phyloP scores from a whole-genome alignment of 2,329 filamentous ascomycete genomes.

The Bipolaris zeicola region DNA sequence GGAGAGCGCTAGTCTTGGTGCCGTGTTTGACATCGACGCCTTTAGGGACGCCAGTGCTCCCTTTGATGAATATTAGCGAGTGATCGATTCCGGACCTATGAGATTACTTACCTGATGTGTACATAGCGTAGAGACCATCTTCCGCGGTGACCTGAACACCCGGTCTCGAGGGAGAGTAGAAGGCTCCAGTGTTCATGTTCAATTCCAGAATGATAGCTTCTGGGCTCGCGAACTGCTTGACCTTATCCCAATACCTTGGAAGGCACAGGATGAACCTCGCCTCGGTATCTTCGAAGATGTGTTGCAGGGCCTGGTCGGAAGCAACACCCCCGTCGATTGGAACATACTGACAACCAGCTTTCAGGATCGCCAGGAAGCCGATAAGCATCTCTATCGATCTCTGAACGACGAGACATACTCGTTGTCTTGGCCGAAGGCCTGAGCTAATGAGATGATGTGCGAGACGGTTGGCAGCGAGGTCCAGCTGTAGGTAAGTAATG shows the following conservation, averaged over 20 bases:
- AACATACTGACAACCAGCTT: constrained; percentile 64
- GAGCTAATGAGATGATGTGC: constrained; percentile 38
- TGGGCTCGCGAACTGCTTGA: constrained; percentile 22
- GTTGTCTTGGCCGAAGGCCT: constrained; percentile 46
- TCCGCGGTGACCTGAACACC: constrained; percentile 17
- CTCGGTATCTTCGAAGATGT: constrained; percentile 57
- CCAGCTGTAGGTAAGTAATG: constrained; percentile 40
- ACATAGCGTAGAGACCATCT: constrained; percentile 52
- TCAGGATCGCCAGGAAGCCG: constrained; percentile 62
- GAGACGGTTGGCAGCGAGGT: constrained; percentile 38
- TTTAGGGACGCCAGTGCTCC: constrained; percentile 63
- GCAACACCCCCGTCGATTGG: constrained; percentile 61
- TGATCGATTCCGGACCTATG: neutral
- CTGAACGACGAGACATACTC: constrained; percentile 62
- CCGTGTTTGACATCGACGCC: constrained; percentile 63
- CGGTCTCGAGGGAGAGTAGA: constrained; percentile 26
- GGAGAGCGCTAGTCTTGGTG: constrained; percentile 62
- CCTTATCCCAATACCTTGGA: constrained; percentile 37
- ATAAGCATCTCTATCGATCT: constrained; percentile 63
- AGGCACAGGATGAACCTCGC: constrained; percentile 57
- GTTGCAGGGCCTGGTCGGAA: constrained; percentile 47
- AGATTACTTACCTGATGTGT: constrained; percentile 54
- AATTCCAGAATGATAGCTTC: constrained; percentile 25
- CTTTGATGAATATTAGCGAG: constrained; percentile 19
- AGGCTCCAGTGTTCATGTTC: constrained; percentile 18